Base-by-base conservation (phyloP, 2,329 filamentous ascomycete genomes). In the Ceratocystis variospora region DNA sequence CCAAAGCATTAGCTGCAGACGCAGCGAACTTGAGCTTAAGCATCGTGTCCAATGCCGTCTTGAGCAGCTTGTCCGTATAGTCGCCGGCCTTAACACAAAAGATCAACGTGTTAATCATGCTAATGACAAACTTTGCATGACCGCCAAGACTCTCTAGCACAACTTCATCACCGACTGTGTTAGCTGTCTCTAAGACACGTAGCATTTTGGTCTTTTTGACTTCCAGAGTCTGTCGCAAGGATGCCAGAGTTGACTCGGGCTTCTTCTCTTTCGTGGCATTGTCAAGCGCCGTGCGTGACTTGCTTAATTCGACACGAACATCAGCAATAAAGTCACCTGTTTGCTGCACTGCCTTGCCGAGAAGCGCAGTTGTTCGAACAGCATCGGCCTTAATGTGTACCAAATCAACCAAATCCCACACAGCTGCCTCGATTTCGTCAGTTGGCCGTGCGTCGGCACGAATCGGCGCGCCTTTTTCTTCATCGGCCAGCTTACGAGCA, bases 1-100 rank as follows among this genome's bases (percentile, higher is more conserved):
- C 66, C 5, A 67, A 22, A 3, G 63, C 66, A 62, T 65, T 67
- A 2, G 62, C 66, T 50, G 84, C 81, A 68, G 82, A 85, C 69
- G 85, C 82, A 53, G 85, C 76, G 45, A 84, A 83, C 69, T 80
- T 82, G 62, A 80, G 83, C 53, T 85, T 79, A 67, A 85, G 86
- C 73, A 90, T 80, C 41, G 89, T 78, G 63, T 81, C 76, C 19
- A 86, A 76, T n/a, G 83, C 74, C 19, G 80, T 78, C 69, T 82
- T 81, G n/a, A 81, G 78, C 15, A 83, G 73, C 68, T 79, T 78
- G 5, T 81, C 79, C 33, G 77, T 78, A 70, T 79, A 83, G 70
- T 84, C 81, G 62, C 77, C 74, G 1, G 76, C 74, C 68, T 81
- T 80, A 69, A 81, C 80, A 68, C 80, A 83, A 65, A 80, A 77